A percentile compares a stretch with the other conserved stretches of the same genome.
Conservation (phyloP, 768 basidiomycete species). For the Calocera viscosa region DNA sequence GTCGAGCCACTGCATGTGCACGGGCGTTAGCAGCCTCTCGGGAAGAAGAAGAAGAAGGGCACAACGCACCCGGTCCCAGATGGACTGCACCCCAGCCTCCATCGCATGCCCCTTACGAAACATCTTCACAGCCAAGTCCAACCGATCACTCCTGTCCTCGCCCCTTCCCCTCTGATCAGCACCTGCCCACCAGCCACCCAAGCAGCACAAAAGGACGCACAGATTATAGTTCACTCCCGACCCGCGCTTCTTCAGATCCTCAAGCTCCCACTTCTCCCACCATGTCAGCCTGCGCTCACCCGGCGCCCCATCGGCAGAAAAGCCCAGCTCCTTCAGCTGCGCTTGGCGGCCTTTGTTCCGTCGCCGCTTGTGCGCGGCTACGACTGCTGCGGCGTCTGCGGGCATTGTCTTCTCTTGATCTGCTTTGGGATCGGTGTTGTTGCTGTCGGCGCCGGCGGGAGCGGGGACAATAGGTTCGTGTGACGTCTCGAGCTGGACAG, state of each 20-base stretch:
- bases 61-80: slow-evolving; percentile 1
- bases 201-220: not conserved
- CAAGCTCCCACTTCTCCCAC: slow-evolving; percentile 7
- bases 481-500: slow-evolving; percentile 40
- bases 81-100: slow-evolving; percentile 6
- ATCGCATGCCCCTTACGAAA: not conserved
- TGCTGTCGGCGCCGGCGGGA: not conserved
- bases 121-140: not conserved
- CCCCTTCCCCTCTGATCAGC: not conserved
- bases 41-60: not conserved
- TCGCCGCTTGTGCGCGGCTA: not conserved
- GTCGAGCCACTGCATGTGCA: not conserved
- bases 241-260: not conserved
- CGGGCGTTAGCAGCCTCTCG: not conserved
- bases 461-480: slow-evolving; percentile 28
- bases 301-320: not conserved
- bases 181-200: not conserved
- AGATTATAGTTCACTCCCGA: not conserved
- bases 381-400: not conserved
- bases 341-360: not conserved
- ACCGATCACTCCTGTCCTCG: not conserved
- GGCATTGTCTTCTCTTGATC: not conserved
- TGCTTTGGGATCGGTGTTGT: not conserved
- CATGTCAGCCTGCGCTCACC: not conserved
- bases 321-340: not conserved